Base-by-base conservation (phyloP, 495 filamentous ascomycete species). In the Penicillium herquei region DNA sequence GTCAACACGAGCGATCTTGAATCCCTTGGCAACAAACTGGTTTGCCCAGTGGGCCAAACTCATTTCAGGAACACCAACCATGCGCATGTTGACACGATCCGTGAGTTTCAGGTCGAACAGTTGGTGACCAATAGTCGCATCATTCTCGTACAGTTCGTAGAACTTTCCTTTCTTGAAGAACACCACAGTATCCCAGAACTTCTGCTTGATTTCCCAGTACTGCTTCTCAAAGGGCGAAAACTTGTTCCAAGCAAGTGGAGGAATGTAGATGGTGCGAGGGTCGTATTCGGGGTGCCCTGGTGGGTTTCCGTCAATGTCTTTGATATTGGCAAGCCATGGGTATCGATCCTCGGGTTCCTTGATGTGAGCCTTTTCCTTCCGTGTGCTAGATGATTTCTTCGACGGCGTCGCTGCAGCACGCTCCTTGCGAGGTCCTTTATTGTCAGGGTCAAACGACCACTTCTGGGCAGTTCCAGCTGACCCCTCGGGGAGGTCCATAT, bases 91-190 rank as follows among this genome's bases (percentile, higher is more conserved):
- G 61, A 99, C 92, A 57, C 94, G 83, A 61, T 98, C 95, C 0
- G 95, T 99, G 56, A 98, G 87, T 74, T 99, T 99, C 33, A 99
- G 78, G 69, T 99, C 94, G 66, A 99, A 99, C 21, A 96, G 78
- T 70, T 97, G 94, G 67, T 98, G 91, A 11, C 95, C 95, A 52
- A 99, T 90, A 0, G 93, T 97, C 12, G 94, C 94, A 76, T 99
- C 94, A 57, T 96, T 95, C 67, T 99, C 95, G 67, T 97, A 99
- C 0, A 99, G 80, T 67, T 99, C 94, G 69, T 96, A 99, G 73
- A 99, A 99, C 68, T 99, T 99, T 55, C 94, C 94, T 75, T 99
- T 99, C 73, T 96, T 98, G 81, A 99, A 99, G 75, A 99, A 99
- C 12, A 99, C 94, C 17, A 99, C 87, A 0, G 92, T 98, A 56